A percentile compares a stretch with the other conserved stretches of the same genome.
Conservation (phyloP, 2,329 filamentous ascomycete species). For the Monilinia fructigena region DNA sequence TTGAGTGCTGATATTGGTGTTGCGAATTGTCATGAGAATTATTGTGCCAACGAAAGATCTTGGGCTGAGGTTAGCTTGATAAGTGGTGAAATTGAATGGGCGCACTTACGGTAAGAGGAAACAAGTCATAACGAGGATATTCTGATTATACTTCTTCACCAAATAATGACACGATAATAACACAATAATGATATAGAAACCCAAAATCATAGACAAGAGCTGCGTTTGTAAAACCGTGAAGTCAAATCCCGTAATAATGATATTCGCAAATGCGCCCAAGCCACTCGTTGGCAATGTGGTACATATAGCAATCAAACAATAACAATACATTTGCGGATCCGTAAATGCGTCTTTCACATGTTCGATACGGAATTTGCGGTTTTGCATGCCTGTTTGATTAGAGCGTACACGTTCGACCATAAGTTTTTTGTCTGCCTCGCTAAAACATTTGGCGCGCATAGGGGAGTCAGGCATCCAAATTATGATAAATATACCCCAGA, state of each 20-base stretch:
- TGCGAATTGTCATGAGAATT: slow-evolving; percentile 66
- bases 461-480: slow-evolving; percentile 52
- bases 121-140: slow-evolving; percentile 62
- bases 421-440: slow-evolving; percentile 46
- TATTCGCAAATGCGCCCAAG: slow-evolving; percentile 70
- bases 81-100: background rate
- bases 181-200: slow-evolving; percentile 70
- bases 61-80: background rate
- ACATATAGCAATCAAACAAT: slow-evolving; percentile 64
- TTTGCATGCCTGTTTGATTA: slow-evolving; percentile 58
- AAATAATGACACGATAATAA: slow-evolving; percentile 65
- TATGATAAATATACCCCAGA: slow-evolving; percentile 44
- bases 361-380: slow-evolving; percentile 49
- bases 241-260: slow-evolving; percentile 69
- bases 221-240: slow-evolving; percentile 68
- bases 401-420: slow-evolving; percentile 54
- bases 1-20: slow-evolving; percentile 56
- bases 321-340: slow-evolving; percentile 67
- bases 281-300: slow-evolving; percentile 73
- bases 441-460: slow-evolving; percentile 47
- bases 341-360: slow-evolving; percentile 53
- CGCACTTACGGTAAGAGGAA: slow-evolving; percentile 62
- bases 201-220: slow-evolving; percentile 72
- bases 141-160: slow-evolving; percentile 68
- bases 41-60: slow-evolving; percentile 71